Conservation (phyloP, 208 protist species). For the Vickermania ingenoplastis region DNA sequence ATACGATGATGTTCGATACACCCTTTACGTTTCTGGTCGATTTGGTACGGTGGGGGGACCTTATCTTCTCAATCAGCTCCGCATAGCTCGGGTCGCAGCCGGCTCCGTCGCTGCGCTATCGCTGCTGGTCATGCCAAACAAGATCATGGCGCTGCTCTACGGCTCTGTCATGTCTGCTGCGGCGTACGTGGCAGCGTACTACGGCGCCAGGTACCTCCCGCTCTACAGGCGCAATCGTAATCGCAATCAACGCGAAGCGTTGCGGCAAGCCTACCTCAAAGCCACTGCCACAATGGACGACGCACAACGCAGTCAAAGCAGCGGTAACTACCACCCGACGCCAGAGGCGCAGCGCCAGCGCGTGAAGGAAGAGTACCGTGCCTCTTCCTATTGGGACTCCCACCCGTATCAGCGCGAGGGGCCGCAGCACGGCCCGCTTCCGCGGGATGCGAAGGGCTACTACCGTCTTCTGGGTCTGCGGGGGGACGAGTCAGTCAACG, state of each 20-base stretch:
- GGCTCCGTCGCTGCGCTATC: conserved; percentile 12
- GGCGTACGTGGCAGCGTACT: conserved; percentile 69
- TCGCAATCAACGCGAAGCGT: conserved; percentile 22
- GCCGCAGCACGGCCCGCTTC: neutral
- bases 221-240: conserved; percentile 38
- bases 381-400: conserved; percentile 76
- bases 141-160: conserved; percentile 43
- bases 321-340: conserved; percentile 37
- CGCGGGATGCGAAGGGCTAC: conserved; percentile 53
- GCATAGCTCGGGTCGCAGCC: conserved; percentile 33
- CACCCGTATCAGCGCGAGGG: conserved; percentile 43
- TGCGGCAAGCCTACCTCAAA: conserved; percentile 24
- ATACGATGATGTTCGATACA: conserved; percentile 72
- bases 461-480: conserved; percentile 53
- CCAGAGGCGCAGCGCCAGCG: conserved; percentile 40
- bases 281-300: neutral
- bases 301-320: too few species aligned
- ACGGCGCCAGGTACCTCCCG: conserved; percentile 43
- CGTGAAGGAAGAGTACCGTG: conserved; percentile 56
- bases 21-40: conserved; percentile 62
- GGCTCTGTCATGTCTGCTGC: conserved; percentile 25
- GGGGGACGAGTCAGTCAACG: conserved; percentile 76
- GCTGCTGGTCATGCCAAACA: conserved; percentile 60
- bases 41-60: conserved; percentile 59
- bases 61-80: conserved; percentile 70